A percentile compares a stretch with the other conserved stretches of the same genome.
phyloP scores from a whole-genome alignment of 2,329 filamentous ascomycete species.

The Diaporthe australafricana region DNA sequence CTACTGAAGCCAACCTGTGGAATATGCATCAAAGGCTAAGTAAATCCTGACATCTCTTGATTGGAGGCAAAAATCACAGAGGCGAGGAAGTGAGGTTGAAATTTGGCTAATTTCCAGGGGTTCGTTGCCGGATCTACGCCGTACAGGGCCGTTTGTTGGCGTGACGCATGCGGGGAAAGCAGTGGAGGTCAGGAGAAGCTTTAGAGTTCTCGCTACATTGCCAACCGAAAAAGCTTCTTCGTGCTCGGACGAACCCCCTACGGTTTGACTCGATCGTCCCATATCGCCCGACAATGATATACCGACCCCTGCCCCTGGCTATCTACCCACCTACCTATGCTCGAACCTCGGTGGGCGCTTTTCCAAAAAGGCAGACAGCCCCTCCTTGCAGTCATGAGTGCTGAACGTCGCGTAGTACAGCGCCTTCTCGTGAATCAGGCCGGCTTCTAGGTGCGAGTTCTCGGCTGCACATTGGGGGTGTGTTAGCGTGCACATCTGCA shows the following conservation, averaged over 20 bases:
- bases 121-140: background rate
- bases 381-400: conserved; percentile 53
- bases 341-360: conserved; percentile 46
- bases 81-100: background rate
- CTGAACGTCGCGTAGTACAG: conserved; percentile 52
- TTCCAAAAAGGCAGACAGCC: conserved; percentile 54
- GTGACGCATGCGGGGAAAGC: background rate
- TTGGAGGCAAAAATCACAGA: conserved; percentile 35
- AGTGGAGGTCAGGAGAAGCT: conserved; percentile 7
- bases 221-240: conserved; percentile 16
- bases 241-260: background rate
- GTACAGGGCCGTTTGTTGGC: too few species aligned
- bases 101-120: background rate
- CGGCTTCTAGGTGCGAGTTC: conserved; percentile 53
- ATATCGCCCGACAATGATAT: background rate
- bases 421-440: conserved; percentile 50
- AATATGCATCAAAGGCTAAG: background rate
- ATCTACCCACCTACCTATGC: background rate
- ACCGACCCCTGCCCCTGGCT: background rate
- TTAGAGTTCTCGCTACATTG: conserved; percentile 22
- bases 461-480: conserved; percentile 49
- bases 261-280: background rate
- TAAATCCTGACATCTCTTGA: conserved; percentile 9
- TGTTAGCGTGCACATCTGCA: background rate
- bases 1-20: background rate